These are phyloP conservation scores for Geotrichum klebahnii DNA, from an alignment of 1,139 yeast genomes.

Conservation along the genomic window DNA sequence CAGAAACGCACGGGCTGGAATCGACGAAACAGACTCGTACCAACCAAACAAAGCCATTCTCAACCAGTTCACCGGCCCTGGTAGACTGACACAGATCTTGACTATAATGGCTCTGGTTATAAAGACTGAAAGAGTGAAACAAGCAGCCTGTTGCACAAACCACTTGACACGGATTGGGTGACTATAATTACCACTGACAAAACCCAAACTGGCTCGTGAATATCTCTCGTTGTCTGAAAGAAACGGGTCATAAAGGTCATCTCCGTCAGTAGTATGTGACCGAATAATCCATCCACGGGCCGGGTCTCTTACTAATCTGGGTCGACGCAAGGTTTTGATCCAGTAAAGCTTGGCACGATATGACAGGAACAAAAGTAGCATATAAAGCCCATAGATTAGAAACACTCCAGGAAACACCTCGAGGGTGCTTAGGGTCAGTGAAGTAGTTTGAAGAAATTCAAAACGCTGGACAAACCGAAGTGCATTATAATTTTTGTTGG, in stretches of 20 bases:
- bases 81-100: constrained; percentile 8
- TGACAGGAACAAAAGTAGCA: constrained; percentile 7
- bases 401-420: constrained; percentile 22
- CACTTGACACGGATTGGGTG: constrained; percentile 16
- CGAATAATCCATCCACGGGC: constrained; percentile 10
- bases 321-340: constrained; percentile 8
- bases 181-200: constrained; percentile 21
- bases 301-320: constrained; percentile 2
- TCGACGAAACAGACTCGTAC: background rate
- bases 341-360: constrained; percentile 10
- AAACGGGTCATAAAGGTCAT: background rate
- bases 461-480: too few relatives aligned
- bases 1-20: background rate
- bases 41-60: constrained; percentile 17
- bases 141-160: constrained; percentile 19
- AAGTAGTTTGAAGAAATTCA: constrained; percentile 9
- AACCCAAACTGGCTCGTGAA: constrained; percentile 15
- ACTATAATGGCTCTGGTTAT: constrained; percentile 10
- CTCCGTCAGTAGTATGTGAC: background rate
- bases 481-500: too few relatives aligned
- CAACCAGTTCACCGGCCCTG: constrained; percentile 11
- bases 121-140: constrained; percentile 11
- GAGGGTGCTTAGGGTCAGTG: constrained; percentile 13
- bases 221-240: background rate
- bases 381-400: constrained; percentile 16